A percentile compares a stretch with the other conserved stretches of the same genome.
Evolutionary conservation across 208 protist genomes (phyloP).

Genomic region (Crithidia bombi): DNA sequence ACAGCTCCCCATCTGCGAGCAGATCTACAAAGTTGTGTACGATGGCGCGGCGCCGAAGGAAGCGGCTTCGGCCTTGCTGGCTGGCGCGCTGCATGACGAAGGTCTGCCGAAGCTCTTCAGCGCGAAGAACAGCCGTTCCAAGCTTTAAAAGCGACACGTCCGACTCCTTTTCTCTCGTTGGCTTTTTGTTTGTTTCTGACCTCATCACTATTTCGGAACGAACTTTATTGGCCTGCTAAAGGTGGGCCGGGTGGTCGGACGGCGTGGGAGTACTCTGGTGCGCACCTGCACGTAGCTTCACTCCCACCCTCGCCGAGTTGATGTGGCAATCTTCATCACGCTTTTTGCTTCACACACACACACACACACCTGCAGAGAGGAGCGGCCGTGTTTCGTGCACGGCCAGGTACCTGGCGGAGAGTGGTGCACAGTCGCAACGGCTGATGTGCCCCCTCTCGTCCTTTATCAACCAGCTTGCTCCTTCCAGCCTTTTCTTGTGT

Average conservation of each 20-base stretch:
- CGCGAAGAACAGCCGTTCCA: conserved; percentile 15
- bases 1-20: conserved; percentile 56
- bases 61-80: conserved; percentile 33
- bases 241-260: no score
- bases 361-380: no score
- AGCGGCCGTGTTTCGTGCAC: no score
- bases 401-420: background rate
- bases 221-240: no score
- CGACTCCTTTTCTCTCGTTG: no score
- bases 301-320: no score
- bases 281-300: no score
- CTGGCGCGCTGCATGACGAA: conserved; percentile 49
- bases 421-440: background rate
- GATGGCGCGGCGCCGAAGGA: conserved; percentile 38
- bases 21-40: conserved; percentile 74
- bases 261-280: no score
- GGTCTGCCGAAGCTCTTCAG: conserved; percentile 47
- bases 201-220: background rate
- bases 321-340: no score
- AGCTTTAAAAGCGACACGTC: conserved; percentile 18
- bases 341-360: no score
- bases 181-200: background rate
- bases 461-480: no score
- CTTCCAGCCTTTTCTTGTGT: no score
- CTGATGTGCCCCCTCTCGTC: background rate